Base-by-base conservation (phyloP, 2,329 filamentous ascomycete species). In the Uncinocarpus reesii region DNA sequence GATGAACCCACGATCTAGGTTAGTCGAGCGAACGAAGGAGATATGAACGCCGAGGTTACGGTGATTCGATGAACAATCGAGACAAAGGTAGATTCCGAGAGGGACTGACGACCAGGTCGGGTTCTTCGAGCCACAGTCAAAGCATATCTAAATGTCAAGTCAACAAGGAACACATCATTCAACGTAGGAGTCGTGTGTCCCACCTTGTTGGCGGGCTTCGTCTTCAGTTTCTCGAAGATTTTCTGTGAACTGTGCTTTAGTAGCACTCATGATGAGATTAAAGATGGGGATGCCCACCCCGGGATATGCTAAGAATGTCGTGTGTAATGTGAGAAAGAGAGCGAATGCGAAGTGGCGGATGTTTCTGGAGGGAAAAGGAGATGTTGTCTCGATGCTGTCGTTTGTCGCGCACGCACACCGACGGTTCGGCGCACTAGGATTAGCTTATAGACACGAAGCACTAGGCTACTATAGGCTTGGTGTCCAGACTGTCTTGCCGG, bases 101-200 rank as follows among this genome's bases (percentile, higher is more conserved):
- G 90, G 89, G 26, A 95, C 89, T 5, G 90, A 96, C 6, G 89
- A 94, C 92, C 92, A 98, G 51, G 92, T 96, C 53, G 92, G 92
- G 65, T 95, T 95, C 72, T 96, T 96, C 62, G 88, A 84, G 65
- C 86, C 83, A 70, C 92, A 98, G 72, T 98, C 92, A 71, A 98
- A 98, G 77, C 92, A 98, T 73, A 94, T 80, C 89, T 94, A 60
- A 11, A 46, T 21, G 10, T 36, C 48, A 31, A 56, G 37, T 53
- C 23, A 51, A 56, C 45, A 54, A 50, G 35, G 51, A 55, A 49
- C 42, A 47, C 52, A 51, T 49, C 47, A 51, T 52, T 37, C 42
- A 45, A 44, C 41, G 52, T 7, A 24, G 43, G 23, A 28, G 24
- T 7, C n/a, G 45, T 48, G 50, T 29, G 45, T 32, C 74, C 62